Base-by-base conservation (phyloP, 164 flowering plant species). In the Cinnamomum chago region DNA sequence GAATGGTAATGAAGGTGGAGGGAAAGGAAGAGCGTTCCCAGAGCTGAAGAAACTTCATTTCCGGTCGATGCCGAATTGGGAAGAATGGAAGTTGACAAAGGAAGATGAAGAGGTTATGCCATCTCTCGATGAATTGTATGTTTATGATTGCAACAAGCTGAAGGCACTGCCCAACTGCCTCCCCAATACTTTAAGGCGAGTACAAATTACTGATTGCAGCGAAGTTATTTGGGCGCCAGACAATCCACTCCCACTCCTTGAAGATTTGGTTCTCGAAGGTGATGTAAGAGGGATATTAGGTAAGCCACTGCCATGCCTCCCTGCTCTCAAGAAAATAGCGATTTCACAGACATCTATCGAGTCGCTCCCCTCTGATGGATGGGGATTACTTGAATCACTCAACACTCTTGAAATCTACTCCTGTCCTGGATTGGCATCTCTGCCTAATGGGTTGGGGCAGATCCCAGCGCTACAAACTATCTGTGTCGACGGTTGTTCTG, bases 81-180 rank as follows among this genome's bases (percentile, higher is more conserved):
- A 71, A 30, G 64, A 71, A 51, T 71, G 73, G 73, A 35, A 71
- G 64, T 40, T 47, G 71, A 9, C 13, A 40, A 10, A 40, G 35
- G 71, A 40, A 7, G 58, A 68, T 47, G 27, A 27, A 55, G n/a
- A 55, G 60, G 71, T 35, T 3, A 68, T 68, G 71, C 71, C 71
- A 10, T 40, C 18, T 47, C 71, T 68, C 28, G 24, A 40, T 11
- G 1, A 13, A 28, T 68, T 68, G 13, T 3, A 0, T 4, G 14
- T 68, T 68, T 1, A 10, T 35, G 0, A 6, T 11, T 68, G 55
- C 55, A 23, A n/a, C 71, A 68, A 40, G 71, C 47, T 68, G 18
- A 68, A 68, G 71, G 55, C 55, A 24, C 28, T 64, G 55, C 71
- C 71, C 40, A 10, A 20, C 24, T 23, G 18, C 14, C 71, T 68